Percentiles rank a stretch among this genome's conserved stretches.
These are phyloP conservation scores for Wickerhamomyces ciferrii DNA, from an alignment of 805 yeast genomes.

Conservation along the genomic window DNA sequence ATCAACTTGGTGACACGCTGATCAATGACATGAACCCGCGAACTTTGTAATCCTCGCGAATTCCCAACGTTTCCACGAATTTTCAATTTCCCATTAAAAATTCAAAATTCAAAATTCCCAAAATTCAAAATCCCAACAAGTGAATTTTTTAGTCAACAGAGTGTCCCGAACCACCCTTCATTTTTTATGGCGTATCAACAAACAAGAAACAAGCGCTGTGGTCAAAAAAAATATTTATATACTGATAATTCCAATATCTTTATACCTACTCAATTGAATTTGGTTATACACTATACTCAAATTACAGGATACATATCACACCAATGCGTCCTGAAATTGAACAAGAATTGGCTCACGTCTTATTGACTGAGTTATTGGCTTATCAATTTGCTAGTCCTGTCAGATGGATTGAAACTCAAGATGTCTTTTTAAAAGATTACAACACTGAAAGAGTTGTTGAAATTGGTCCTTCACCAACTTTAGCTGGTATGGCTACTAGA, in stretches of 20 bases:
- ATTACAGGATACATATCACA: background rate
- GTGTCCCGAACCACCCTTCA: background rate
- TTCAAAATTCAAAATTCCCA: too few species aligned
- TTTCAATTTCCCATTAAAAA: background rate
- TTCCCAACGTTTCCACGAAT: background rate
- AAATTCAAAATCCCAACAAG: background rate
- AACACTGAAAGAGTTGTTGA: constrained; percentile 97
- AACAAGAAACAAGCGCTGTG: background rate
- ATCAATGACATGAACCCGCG: background rate
- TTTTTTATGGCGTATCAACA: background rate
- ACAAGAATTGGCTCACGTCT: constrained; percentile 94
- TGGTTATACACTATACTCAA: background rate
- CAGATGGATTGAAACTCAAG: constrained; percentile 99
- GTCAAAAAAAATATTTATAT: background rate
- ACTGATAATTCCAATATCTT: too few species aligned
- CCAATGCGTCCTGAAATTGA: constrained; percentile 85
- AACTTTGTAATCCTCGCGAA: background rate
- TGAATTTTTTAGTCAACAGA: background rate
- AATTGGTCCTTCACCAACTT: constrained; percentile 97
- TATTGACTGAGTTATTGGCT: constrained; percentile 93
- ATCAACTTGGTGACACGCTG: background rate
- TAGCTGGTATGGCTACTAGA: constrained; percentile 98
- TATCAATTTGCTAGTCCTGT: constrained; percentile 99
- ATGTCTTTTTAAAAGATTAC: constrained; percentile 88
- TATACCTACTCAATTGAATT: background rate